Evolutionary conservation across 2,329 filamentous ascomycete species (phyloP).

Genomic region (Diaporthe ampelina): DNA sequence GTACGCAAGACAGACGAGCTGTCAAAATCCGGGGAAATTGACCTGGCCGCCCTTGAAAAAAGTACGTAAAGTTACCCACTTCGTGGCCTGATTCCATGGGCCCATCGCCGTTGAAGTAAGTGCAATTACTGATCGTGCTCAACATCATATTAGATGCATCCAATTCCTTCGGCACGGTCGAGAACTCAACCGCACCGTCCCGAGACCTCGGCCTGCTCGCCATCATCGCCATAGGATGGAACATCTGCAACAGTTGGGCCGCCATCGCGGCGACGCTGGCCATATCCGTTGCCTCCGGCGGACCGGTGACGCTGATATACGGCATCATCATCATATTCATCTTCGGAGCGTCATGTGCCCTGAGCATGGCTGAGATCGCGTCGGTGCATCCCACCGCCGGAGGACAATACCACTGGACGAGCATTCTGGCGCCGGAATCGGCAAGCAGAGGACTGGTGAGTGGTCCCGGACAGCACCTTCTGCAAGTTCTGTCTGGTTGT

Average conservation of each 20-base stretch:
- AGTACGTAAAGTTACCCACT: slow-evolving; percentile 48
- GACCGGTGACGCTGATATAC: slow-evolving; percentile 46
- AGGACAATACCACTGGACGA: slow-evolving; percentile 56
- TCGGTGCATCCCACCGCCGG: slow-evolving; percentile 55
- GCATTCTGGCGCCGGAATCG: slow-evolving; percentile 46
- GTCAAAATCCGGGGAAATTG: slow-evolving; percentile 12
- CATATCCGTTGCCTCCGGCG: slow-evolving; percentile 43
- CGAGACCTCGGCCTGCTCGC: slow-evolving; percentile 38
- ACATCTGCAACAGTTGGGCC: slow-evolving; percentile 48
- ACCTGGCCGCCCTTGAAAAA: slow-evolving; percentile 14
- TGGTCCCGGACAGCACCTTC: too few species aligned
- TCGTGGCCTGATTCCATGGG: neutral
- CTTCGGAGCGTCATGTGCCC: slow-evolving; percentile 45
- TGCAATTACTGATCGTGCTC: neutral
- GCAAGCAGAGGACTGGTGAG: slow-evolving; percentile 34
- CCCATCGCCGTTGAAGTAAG: neutral
- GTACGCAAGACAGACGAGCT: neutral
- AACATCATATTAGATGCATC: slow-evolving; percentile 17
- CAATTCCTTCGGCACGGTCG: slow-evolving; percentile 31
- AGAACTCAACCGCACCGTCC: slow-evolving; percentile 14
- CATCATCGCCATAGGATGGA: slow-evolving; percentile 41
- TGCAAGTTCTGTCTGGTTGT: too few species aligned
- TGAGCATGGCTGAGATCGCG: slow-evolving; percentile 54
- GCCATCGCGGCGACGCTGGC: slow-evolving; percentile 44
- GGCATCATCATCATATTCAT: slow-evolving; percentile 49